A percentile compares a stretch with the other conserved stretches of the same genome.
Evolutionary conservation across 306 rosid species (phyloP).

Genomic region (Clitoria ternatea): DNA sequence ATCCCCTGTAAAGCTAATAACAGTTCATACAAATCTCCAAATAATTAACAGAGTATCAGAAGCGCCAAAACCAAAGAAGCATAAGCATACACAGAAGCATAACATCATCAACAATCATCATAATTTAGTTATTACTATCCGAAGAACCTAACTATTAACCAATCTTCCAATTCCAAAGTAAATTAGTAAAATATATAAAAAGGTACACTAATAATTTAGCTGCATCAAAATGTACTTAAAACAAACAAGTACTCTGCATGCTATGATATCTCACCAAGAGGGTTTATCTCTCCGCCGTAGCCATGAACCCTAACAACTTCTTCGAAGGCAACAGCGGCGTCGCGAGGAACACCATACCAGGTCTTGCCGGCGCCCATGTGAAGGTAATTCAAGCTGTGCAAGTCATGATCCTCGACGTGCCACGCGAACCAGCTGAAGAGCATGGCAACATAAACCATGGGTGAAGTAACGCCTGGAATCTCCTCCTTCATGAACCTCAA

Average conservation of each 20-base stretch:
- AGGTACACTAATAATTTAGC: too few relatives aligned
- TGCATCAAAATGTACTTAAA: too few relatives aligned
- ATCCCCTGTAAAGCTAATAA: background rate
- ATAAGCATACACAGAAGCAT: background rate
- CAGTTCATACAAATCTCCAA: background rate
- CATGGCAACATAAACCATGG: slow-evolving; percentile 97
- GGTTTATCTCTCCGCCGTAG: slow-evolving; percentile 90
- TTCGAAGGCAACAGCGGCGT: slow-evolving; percentile 93
- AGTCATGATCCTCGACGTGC: slow-evolving; percentile 99
- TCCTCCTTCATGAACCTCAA: slow-evolving; percentile 98
- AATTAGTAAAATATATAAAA: too few relatives aligned
- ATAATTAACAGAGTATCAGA: background rate
- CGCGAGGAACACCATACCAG: slow-evolving; percentile 95
- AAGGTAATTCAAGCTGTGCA: slow-evolving; percentile 90
- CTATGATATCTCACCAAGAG: slow-evolving; percentile 85
- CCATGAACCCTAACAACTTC: slow-evolving; percentile 95
- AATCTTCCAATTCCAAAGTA: background rate
- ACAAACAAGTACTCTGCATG: background rate
- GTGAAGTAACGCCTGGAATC: slow-evolving; percentile 96
- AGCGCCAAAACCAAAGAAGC: background rate
- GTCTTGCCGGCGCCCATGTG: slow-evolving; percentile 95
- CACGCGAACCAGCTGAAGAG: slow-evolving; percentile 99
- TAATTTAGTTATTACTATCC: too few relatives aligned
- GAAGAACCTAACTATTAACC: too few relatives aligned
- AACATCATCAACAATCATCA: background rate